Conservation (phyloP, 106 monocot species). For the Dendrobium nobile region DNA sequence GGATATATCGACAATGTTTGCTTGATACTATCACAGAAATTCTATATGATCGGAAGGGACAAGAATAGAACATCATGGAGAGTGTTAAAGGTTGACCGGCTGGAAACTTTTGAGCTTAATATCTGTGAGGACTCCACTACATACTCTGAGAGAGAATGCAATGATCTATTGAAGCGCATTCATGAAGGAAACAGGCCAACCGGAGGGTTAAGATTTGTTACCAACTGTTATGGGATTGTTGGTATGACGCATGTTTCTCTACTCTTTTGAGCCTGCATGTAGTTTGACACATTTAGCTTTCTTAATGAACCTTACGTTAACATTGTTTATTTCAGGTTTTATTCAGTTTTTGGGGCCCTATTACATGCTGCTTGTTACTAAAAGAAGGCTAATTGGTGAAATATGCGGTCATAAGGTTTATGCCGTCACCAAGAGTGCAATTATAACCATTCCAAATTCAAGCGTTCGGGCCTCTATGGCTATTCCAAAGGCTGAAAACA, state of each 20-base stretch:
- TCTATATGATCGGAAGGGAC: constrained; percentile 90
- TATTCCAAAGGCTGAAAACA: constrained; percentile 67
- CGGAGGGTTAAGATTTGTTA: constrained; percentile 82
- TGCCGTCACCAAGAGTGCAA: constrained; percentile 60
- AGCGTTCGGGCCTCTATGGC: constrained; percentile 23
- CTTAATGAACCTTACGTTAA: neutral
- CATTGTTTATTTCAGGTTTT: constrained; percentile 44
- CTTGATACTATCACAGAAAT: constrained; percentile 43
- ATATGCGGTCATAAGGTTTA: constrained; percentile 71
- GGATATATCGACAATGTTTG: neutral
- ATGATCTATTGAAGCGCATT: constrained; percentile 56
- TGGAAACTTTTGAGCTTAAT: constrained; percentile 61
- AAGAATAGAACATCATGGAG: constrained; percentile 55
- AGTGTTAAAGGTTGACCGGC: constrained; percentile 67
- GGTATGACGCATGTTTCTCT: constrained; percentile 37
- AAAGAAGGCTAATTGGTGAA: constrained; percentile 52
- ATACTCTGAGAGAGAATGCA: constrained; percentile 49
- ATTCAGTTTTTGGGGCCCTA: constrained; percentile 72
- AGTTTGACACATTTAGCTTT: neutral
- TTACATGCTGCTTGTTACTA: constrained; percentile 74
- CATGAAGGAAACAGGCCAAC: constrained; percentile 64
- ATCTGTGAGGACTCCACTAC: constrained; percentile 58
- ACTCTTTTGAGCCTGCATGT: neutral
- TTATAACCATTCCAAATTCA: constrained; percentile 60
- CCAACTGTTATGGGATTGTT: constrained; percentile 87